These are phyloP conservation scores for Fusarium sp. DNA, from an alignment of 2,329 filamentous ascomycete genomes.

Conservation along the genomic window DNA sequence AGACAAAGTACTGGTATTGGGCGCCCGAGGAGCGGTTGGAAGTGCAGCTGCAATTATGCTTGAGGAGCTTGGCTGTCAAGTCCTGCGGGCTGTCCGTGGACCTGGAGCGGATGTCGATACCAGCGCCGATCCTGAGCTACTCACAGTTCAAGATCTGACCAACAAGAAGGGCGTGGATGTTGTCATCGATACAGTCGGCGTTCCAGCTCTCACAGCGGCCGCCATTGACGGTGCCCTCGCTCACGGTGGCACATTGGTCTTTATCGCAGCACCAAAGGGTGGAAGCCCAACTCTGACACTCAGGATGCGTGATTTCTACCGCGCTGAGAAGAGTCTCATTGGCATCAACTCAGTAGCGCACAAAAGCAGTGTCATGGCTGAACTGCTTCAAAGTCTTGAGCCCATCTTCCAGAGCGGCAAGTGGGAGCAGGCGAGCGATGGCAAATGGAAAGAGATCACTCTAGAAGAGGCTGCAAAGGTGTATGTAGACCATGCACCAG, in stretches of 20 bases:
- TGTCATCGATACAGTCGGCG: background rate
- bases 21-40: background rate
- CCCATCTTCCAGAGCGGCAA: background rate
- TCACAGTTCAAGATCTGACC: background rate
- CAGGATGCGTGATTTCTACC: slow-evolving; percentile 3
- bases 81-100: background rate
- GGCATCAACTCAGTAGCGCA: background rate
- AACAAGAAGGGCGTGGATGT: background rate
- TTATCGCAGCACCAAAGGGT: background rate
- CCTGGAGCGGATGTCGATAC: background rate
- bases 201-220: background rate
- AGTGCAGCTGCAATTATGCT: background rate
- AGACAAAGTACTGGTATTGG: background rate
- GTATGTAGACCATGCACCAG: background rate
- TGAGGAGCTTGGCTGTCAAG: background rate
- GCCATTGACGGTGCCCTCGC: background rate
- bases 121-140: background rate
- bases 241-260: background rate
- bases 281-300: background rate
- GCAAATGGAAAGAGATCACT: background rate
- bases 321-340: background rate
- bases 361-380: background rate
- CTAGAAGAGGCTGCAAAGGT: background rate
- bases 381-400: background rate
- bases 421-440: background rate